These are phyloP conservation scores for Coniochaeta sp. DNA, from an alignment of 2,329 filamentous ascomycete genomes.

Conservation along the genomic window DNA sequence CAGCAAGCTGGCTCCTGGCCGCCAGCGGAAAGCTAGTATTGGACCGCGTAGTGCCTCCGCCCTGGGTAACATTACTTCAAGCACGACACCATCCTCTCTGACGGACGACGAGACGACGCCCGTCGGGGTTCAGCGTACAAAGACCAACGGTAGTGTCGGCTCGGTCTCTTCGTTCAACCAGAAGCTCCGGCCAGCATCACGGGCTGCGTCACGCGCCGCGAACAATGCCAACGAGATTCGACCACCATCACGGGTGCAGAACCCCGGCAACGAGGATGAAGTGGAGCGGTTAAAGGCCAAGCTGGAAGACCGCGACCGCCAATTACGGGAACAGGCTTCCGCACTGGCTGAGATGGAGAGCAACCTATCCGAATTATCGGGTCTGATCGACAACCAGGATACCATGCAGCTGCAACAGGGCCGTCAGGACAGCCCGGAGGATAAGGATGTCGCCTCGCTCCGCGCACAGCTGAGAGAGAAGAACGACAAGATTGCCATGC, in stretches of 20 bases:
- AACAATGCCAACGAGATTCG: slow-evolving; percentile 4
- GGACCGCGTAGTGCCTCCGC: slow-evolving; percentile 54
- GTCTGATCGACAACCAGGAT: slow-evolving; percentile 56
- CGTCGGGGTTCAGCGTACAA: slow-evolving; percentile 40
- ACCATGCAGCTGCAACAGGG: slow-evolving; percentile 11
- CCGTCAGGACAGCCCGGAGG: slow-evolving; percentile 46
- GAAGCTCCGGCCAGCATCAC: slow-evolving; percentile 44
- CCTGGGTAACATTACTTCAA: slow-evolving; percentile 36
- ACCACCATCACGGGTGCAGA: slow-evolving; percentile 27
- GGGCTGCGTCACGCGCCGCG: slow-evolving; percentile 25
- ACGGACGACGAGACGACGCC: slow-evolving; percentile 53
- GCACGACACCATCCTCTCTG: slow-evolving; percentile 30
- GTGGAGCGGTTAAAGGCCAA: slow-evolving; percentile 64
- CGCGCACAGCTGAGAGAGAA: slow-evolving; percentile 83
- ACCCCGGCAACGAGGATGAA: slow-evolving; percentile 42
- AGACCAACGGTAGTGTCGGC: slow-evolving; percentile 42
- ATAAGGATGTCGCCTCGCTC: slow-evolving; percentile 68
- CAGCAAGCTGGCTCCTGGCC: slow-evolving; percentile 40
- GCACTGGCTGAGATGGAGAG: slow-evolving; percentile 85
- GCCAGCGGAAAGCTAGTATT: slow-evolving; percentile 42
- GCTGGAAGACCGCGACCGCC: slow-evolving; percentile 75
- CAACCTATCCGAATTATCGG: slow-evolving; percentile 69
- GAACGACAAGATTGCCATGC: slow-evolving; percentile 90
- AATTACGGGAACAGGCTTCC: slow-evolving; percentile 80
- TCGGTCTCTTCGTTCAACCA: slow-evolving; percentile 47